Base-by-base conservation (phyloP, 2,329 filamentous ascomycete species). In the Dichotomopilus funicola region DNA sequence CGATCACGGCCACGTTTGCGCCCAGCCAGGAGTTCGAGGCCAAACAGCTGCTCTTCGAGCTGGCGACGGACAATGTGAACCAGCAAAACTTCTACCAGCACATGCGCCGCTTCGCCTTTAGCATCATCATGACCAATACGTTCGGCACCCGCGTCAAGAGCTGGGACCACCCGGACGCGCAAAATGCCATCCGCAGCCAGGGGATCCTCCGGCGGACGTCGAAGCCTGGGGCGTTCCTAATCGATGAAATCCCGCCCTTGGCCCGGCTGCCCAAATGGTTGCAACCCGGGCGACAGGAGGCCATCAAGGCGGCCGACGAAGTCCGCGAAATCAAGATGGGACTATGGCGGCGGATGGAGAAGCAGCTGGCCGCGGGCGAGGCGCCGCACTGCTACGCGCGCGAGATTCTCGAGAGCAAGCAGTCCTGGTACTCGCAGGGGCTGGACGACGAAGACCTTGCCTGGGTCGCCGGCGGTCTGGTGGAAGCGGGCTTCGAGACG, bases 1-100 rank as follows among this genome's bases (percentile, higher is more conserved):
- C 61, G 19, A 68, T 68, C 53, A 71, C 71, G 8, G 64, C 64
- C 4, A 69, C 66, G 1, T 77, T 75, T 54, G 65, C 69, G 41
- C 73, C 75, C 2, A 71, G 66, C 42, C 75, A 77, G 58, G 71
- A 75, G 52, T 76, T 71, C 55, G 75, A 77, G 62, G 65, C 68
- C 0, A 76, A 73, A 59, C 71, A 76, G 60, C 59, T 78, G 38
- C 58, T 76, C 4, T 68, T 67, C 55, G 73, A 77, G 53, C 57
- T 78, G 0, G 56, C 70, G 11, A 66, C 61, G 3, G 63, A 70
- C 40, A 71, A 70, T 51, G 64, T 60, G 0, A 63, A 65, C 34
- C 59, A 67, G 11, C 45, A 45, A 6, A 57, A 65, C n/a, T 70
- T 69, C 50, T 62, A 66, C 51, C 46, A 56, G 58, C 66, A 70